A percentile compares a stretch with the other conserved stretches of the same genome.
Evolutionary conservation across 1,284 basidiomycete genomes (phyloP).

Genomic region (Coriolopsis trogii): DNA sequence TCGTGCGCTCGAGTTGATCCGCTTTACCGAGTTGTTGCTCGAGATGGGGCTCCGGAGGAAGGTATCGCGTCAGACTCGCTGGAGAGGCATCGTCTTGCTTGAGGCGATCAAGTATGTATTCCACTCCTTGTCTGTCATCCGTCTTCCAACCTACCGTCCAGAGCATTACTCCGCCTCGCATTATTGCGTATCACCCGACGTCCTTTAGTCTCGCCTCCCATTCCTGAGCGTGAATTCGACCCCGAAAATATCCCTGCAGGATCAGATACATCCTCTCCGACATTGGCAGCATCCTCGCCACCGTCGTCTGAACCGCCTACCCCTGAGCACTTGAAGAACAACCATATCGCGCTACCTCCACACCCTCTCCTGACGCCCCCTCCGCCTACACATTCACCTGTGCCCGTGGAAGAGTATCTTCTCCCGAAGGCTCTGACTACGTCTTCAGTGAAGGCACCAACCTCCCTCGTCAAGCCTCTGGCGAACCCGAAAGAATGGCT

Average conservation of each 20-base stretch:
- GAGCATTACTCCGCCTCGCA: constrained; percentile 71
- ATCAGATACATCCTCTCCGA: constrained; percentile 56
- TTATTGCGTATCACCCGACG: constrained; percentile 74
- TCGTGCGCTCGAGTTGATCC: constrained; percentile 72
- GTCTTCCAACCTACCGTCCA: constrained; percentile 35
- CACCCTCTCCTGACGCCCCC: constrained; percentile 60
- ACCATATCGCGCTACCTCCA: constrained; percentile 64
- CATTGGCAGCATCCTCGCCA: constrained; percentile 57
- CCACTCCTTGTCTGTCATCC: neutral
- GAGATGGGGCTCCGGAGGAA: constrained; percentile 86
- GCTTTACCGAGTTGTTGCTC: constrained; percentile 78
- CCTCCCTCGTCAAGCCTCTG: constrained; percentile 62
- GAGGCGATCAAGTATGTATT: constrained; percentile 80
- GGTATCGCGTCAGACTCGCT: constrained; percentile 60
- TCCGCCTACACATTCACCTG: constrained; percentile 51
- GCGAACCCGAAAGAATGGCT: constrained; percentile 71
- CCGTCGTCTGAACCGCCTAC: constrained; percentile 53
- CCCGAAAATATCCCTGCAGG: constrained; percentile 64
- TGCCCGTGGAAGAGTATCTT: constrained; percentile 73
- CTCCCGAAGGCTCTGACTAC: constrained; percentile 78
- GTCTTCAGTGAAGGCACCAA: constrained; percentile 67
- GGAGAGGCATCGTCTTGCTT: constrained; percentile 74
- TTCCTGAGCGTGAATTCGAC: constrained; percentile 87
- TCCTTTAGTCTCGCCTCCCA: constrained; percentile 73
- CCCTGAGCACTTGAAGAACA: constrained; percentile 79